Evolutionary conservation across 495 filamentous ascomycete genomes (phyloP), one percentile per base, ranked within the genome.

Genomic region (Filosporella fistucella): DNA sequence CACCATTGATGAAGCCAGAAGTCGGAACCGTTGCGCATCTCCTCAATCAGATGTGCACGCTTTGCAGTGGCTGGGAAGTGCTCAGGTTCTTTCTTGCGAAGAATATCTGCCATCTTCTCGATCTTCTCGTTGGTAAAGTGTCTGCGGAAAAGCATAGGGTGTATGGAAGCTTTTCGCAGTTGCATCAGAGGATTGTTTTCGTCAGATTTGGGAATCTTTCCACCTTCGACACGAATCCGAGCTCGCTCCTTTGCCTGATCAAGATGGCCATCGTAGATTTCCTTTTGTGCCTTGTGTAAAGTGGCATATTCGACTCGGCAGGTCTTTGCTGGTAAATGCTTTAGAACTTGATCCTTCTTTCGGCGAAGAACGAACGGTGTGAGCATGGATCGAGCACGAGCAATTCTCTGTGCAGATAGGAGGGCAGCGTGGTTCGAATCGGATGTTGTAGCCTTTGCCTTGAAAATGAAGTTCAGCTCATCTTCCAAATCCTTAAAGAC

Each of bases 291-390:
- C 1, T 68, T 58, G 42, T 85, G 86, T 71, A 96, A 77, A 21
- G 84, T 72, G 58, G 90, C 95, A 56, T 84, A 84, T 51, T 89
- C 82, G 2, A 97, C 79, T 9, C 78, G 76, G 24, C 78, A 76
- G 13, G 74, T 84, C 68, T 98, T 98, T n/a, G 73, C 69, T 0
- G 93, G 90, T 17, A 98, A 69, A 51, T 93, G 81, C 56, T 83
- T 81, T 10, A 96, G 74, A n/a, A 97, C 94, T 54, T 96, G 90
- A 35, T 88, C 82, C 67, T 98, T 98, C 68, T 93, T 91, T 4
- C 93, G 77, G 29, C 94, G 89, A 0, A 98, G 69, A 20, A 98
- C 86, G 61, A 97, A 98, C 0, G 93, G 93, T 28, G 91, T 87
- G 63, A 98, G 81, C 75, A 98, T 96, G 0, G 89, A 86, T 35